Base-by-base conservation (phyloP, 2,329 filamentous ascomycete genomes). In the Verticillium dahliae region DNA sequence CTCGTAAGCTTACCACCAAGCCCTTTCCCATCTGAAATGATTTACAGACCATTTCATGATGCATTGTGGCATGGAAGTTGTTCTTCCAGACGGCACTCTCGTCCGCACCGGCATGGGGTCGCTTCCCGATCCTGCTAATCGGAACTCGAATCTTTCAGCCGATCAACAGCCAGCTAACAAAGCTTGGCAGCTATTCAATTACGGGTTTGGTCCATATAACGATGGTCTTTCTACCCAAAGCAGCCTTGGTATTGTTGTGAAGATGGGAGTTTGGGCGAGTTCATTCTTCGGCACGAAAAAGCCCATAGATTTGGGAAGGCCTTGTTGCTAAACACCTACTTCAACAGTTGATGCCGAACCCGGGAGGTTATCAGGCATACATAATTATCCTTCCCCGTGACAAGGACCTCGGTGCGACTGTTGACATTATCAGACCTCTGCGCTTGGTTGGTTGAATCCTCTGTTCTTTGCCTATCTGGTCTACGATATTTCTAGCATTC, bases 301-400 rank as follows among this genome's bases (percentile, higher is more conserved):
- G 9, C 13, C 13, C 35, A 37, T 37, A 5, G 6, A 4, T 37
- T 37, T 7, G 2, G 35, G 35, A 37, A 13, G 35, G 7, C 35
- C 35, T 37, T 37, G 35, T 10, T 37, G 35, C 35, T 6, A 13
- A 37, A 37, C 9, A 37, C 35, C 35, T 83, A 73, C 81, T 81
- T 0, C 76, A 83, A 65, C 70, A 70, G 71, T 72, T 85, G 38
- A 84, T 84, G 81, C 77, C 78, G 1, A 81, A 81, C 56, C 80
- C 80, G 0, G 79, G 76, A 10, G 80, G 78, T 1, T 78, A 80
- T 62, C 78, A 82, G 58, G 60, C 64, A 3, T 62, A 62, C 38
- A 62, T 62, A 54, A 65, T 65, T 18, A 65, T 59, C 15, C 64
- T 64, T 18, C 68, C 69, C 56, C 66, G 65, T n/a, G 69, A 70